Conservation (phyloP, 2,329 filamentous ascomycete species). For the Colletotrichum liaoningense region DNA sequence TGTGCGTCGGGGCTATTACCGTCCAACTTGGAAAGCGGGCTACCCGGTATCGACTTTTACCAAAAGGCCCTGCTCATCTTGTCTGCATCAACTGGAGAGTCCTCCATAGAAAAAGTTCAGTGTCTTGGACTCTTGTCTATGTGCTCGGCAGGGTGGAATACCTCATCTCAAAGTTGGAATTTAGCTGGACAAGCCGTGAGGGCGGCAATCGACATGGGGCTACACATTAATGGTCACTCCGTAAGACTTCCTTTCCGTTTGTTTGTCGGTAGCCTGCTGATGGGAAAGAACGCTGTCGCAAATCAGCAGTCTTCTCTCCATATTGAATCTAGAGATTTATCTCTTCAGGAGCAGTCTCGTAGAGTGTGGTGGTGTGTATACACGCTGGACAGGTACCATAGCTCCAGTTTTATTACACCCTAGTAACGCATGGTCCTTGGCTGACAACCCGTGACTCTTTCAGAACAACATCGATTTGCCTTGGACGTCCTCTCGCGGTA, state of each 20-base stretch:
- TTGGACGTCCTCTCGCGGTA: slow-evolving; percentile 42
- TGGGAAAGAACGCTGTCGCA: neutral
- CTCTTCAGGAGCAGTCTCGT: slow-evolving; percentile 39
- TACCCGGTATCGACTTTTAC: slow-evolving; percentile 40
- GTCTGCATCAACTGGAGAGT: slow-evolving; percentile 42
- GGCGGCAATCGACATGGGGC: slow-evolving; percentile 42
- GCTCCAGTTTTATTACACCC: neutral
- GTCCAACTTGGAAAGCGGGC: slow-evolving; percentile 16
- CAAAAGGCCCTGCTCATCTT: slow-evolving; percentile 41
- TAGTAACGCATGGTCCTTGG: neutral
- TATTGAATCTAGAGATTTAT: neutral
- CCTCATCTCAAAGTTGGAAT: slow-evolving; percentile 43
- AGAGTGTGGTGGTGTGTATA: slow-evolving; percentile 46
- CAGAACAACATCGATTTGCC: slow-evolving; percentile 43
- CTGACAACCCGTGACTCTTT: neutral
- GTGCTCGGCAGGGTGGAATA: slow-evolving; percentile 46
- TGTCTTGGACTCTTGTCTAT: slow-evolving; percentile 44
- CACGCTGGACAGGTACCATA: slow-evolving; percentile 41
- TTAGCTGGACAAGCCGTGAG: slow-evolving; percentile 43
- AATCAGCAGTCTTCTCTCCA: neutral
- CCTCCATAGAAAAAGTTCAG: slow-evolving; percentile 42
- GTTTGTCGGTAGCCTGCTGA: neutral
- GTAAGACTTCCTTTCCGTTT: slow-evolving; percentile 18
- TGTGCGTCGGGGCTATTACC: slow-evolving; percentile 43
- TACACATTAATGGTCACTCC: slow-evolving; percentile 39